These are phyloP conservation scores for Ramularia collo-cygni DNA, from an alignment of 2,329 filamentous ascomycete genomes.

Conservation along the genomic window DNA sequence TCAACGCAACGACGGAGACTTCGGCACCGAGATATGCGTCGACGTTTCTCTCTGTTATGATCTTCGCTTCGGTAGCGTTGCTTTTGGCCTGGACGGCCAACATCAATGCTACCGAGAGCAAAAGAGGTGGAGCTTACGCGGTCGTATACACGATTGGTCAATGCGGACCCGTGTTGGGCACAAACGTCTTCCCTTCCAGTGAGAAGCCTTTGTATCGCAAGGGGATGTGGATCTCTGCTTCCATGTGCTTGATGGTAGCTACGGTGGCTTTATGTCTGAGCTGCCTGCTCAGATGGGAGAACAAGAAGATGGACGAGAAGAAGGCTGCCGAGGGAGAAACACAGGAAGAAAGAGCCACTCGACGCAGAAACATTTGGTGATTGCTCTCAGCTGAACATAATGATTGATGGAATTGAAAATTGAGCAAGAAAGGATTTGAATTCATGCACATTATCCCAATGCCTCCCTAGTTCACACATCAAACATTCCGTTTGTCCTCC, in stretches of 20 bases:
- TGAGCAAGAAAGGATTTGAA: too few relatives aligned
- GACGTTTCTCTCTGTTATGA: slow-evolving; percentile 34
- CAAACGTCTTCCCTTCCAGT: slow-evolving; percentile 52
- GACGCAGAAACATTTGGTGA: too few relatives aligned
- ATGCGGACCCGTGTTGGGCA: slow-evolving; percentile 60
- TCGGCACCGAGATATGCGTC: slow-evolving; percentile 33
- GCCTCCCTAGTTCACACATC: too few relatives aligned
- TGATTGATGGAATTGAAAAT: too few relatives aligned
- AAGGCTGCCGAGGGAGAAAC: slow-evolving; percentile 2
- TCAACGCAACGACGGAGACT: slow-evolving; percentile 32
- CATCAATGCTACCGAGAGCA: slow-evolving; percentile 33
- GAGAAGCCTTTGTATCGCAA: slow-evolving; percentile 45
- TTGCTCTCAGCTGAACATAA: too few relatives aligned
- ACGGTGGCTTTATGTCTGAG: slow-evolving; percentile 49
- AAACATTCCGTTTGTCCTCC: too few relatives aligned
- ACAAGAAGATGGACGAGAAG: slow-evolving; percentile 50
- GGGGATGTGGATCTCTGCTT: slow-evolving; percentile 55
- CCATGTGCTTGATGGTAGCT: slow-evolving; percentile 55
- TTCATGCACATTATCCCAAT: too few relatives aligned
- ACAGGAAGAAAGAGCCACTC: too few relatives aligned
- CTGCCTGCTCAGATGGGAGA: slow-evolving; percentile 52
- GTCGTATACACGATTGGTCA: slow-evolving; percentile 47
- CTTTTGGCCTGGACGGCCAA: slow-evolving; percentile 35
- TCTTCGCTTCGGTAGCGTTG: slow-evolving; percentile 33
- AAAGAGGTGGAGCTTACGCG: slow-evolving; percentile 31